These are phyloP conservation scores for Phoenix roebelenii DNA, from an alignment of 176 grass and related monocot genomes.

Conservation along the genomic window DNA sequence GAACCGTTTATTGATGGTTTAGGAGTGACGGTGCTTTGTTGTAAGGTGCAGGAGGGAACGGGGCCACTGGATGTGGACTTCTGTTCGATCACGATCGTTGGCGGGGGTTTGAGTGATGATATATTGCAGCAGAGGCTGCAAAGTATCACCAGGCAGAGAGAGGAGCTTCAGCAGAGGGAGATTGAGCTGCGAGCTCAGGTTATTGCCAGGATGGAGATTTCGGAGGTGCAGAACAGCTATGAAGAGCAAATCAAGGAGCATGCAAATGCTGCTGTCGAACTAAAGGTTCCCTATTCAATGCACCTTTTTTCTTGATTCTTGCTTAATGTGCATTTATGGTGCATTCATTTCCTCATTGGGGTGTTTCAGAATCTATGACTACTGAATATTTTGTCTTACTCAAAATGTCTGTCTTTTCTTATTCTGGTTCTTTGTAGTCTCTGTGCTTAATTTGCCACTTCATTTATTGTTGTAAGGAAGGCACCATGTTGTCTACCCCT, in stretches of 20 bases:
- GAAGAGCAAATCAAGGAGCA: slow-evolving; percentile 68
- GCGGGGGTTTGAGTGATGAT: slow-evolving; percentile 54
- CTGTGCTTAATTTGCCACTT: no score
- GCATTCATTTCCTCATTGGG: no score
- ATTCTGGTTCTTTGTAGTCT: no score
- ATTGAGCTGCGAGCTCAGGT: slow-evolving; percentile 56
- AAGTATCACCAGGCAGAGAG: slow-evolving; percentile 43
- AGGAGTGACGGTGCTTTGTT: background rate
- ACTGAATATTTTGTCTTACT: no score
- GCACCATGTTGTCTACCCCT: no score
- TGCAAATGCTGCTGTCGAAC: slow-evolving; percentile 24
- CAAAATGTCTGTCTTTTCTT: no score
- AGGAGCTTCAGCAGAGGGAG: slow-evolving; percentile 76
- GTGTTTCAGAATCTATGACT: no score
- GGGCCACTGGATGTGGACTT: slow-evolving; percentile 29
- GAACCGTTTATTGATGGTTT: background rate
- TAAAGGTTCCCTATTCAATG: slow-evolving; percentile 37
- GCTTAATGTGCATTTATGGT: no score
- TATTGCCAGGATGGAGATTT: slow-evolving; percentile 45
- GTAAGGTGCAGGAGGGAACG: slow-evolving; percentile 39
- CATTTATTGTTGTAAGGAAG: no score
- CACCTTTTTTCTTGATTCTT: no score
- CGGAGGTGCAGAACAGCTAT: slow-evolving; percentile 46
- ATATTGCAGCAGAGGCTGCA: slow-evolving; percentile 70
- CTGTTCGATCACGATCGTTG: slow-evolving; percentile 70